A percentile compares a stretch with the other conserved stretches of the same genome.
phyloP scores from a whole-genome alignment of 2,329 filamentous ascomycete species.

The Ceratocystiopsis sp. region DNA sequence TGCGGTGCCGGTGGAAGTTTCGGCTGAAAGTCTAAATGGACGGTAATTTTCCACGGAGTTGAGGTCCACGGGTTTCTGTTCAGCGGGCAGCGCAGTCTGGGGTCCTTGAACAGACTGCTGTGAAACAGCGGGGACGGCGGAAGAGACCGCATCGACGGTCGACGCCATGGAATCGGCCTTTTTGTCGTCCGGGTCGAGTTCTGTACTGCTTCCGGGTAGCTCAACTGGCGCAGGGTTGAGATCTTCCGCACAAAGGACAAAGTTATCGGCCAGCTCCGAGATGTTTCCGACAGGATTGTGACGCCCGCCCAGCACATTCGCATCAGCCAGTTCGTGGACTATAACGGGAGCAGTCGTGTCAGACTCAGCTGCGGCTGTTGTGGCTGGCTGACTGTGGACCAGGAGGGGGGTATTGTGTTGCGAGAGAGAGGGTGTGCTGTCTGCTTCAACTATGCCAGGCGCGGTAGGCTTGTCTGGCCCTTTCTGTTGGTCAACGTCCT shows the following conservation, averaged over 20 bases:
- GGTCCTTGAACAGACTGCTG: slow-evolving; percentile 11
- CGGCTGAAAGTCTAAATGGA: background rate
- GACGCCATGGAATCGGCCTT: too few species aligned
- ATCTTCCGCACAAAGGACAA: slow-evolving; percentile 23
- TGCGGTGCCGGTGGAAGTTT: too few species aligned
- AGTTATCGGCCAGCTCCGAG: slow-evolving; percentile 29
- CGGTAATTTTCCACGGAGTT: background rate
- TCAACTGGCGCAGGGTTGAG: slow-evolving; percentile 27
- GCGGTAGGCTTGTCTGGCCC: background rate
- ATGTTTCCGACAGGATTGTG: slow-evolving; percentile 26
- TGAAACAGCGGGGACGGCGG: too few species aligned
- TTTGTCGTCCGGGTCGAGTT: background rate
- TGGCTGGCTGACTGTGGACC: slow-evolving; percentile 5
- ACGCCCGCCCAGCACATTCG: slow-evolving; percentile 5
- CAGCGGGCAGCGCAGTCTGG: too few species aligned
- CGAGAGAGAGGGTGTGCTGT: background rate
- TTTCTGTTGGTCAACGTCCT: background rate
- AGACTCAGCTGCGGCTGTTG: slow-evolving; percentile 13
- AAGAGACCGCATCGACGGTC: too few species aligned
- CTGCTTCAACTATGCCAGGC: slow-evolving; percentile 3
- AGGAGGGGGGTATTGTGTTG: slow-evolving; percentile 1
- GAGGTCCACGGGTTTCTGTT: too few species aligned
- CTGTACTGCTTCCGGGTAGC: slow-evolving; percentile 20
- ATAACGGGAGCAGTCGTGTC: background rate
- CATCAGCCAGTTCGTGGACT: slow-evolving; percentile 15